These are phyloP conservation scores for Dactylellina leptospora DNA, from an alignment of 2,329 filamentous ascomycete species.

Conservation along the genomic window DNA sequence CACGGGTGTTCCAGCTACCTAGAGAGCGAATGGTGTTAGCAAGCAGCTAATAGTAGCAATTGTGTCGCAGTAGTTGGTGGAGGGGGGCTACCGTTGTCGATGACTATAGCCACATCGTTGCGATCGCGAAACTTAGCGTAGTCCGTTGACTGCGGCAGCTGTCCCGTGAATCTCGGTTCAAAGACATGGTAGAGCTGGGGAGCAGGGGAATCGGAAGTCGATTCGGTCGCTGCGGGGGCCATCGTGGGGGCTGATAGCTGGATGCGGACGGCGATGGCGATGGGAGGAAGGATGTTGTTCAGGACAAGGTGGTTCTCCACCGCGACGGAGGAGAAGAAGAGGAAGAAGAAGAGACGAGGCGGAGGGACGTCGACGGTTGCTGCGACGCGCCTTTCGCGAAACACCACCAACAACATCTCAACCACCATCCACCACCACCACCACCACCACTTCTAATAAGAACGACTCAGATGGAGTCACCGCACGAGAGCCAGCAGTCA, in stretches of 20 bases:
- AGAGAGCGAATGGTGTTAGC: slow-evolving; percentile 26
- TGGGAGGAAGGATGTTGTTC: not conserved
- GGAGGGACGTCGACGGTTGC: not conserved
- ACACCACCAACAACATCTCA: not conserved
- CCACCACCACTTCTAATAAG: not conserved
- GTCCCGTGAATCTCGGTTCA: slow-evolving; percentile 70
- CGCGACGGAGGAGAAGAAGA: not conserved
- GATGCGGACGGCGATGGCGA: slow-evolving; percentile 11
- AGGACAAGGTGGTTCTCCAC: not conserved
- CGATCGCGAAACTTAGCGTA: slow-evolving; percentile 52
- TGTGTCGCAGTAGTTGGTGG: slow-evolving; percentile 8
- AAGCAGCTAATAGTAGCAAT: slow-evolving; percentile 11
- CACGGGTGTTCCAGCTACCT: slow-evolving; percentile 89
- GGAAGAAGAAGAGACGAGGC: not conserved
- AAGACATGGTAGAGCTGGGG: slow-evolving; percentile 70
- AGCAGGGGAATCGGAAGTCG: slow-evolving; percentile 58
- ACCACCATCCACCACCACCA: slow-evolving; percentile 13
- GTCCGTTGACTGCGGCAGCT: slow-evolving; percentile 62
- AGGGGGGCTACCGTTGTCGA: slow-evolving; percentile 82
- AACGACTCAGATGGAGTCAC: slow-evolving; percentile 40
- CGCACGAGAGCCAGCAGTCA: slow-evolving; percentile 52
- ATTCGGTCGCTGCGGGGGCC: slow-evolving; percentile 14
- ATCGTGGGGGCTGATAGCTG: slow-evolving; percentile 18
- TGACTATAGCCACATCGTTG: slow-evolving; percentile 75
- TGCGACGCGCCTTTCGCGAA: not conserved